These are phyloP conservation scores for Sordariomycetes sp. DNA, from an alignment of 2,329 filamentous ascomycete genomes.

Conservation along the genomic window DNA sequence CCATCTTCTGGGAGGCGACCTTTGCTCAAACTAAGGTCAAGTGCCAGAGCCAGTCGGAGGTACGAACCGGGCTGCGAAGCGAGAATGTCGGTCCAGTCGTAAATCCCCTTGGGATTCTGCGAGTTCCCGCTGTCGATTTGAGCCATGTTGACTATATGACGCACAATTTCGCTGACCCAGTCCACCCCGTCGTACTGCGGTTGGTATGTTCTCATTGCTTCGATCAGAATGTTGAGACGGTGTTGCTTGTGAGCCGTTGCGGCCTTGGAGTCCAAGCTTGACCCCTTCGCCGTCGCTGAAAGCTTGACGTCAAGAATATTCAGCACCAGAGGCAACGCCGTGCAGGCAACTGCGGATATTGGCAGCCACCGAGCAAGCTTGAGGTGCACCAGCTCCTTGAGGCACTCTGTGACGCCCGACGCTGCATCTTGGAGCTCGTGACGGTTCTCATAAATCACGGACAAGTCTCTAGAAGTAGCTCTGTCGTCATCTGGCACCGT, in stretches of 20 bases:
- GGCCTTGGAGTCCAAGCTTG: conserved; percentile 19
- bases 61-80: conserved; percentile 28
- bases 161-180: conserved; percentile 32
- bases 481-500: conserved; percentile 21
- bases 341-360: conserved; percentile 31
- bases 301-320: conserved; percentile 25
- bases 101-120: conserved; percentile 13
- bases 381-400: conserved; percentile 37
- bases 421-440: conserved; percentile 34
- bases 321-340: conserved; percentile 20
- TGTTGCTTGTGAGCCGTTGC: conserved; percentile 30
- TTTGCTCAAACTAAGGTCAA: conserved; percentile 32
- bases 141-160: conserved; percentile 31
- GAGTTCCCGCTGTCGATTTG: conserved; percentile 20
- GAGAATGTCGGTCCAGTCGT: conserved; percentile 32
- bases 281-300: conserved; percentile 12
- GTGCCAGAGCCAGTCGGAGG: conserved; percentile 30
- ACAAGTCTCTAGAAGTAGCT: conserved; percentile 18
- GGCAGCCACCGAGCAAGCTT: conserved; percentile 35
- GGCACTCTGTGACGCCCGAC: conserved; percentile 30
- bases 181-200: conserved; percentile 36
- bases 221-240: conserved; percentile 32
- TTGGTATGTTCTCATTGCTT: conserved; percentile 35
- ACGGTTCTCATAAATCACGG: conserved; percentile 27
- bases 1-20: conserved; percentile 28